These are phyloP conservation scores for Elongisporangium undulatum DNA, from an alignment of 352 stramenopile genomes.

Conservation along the genomic window DNA sequence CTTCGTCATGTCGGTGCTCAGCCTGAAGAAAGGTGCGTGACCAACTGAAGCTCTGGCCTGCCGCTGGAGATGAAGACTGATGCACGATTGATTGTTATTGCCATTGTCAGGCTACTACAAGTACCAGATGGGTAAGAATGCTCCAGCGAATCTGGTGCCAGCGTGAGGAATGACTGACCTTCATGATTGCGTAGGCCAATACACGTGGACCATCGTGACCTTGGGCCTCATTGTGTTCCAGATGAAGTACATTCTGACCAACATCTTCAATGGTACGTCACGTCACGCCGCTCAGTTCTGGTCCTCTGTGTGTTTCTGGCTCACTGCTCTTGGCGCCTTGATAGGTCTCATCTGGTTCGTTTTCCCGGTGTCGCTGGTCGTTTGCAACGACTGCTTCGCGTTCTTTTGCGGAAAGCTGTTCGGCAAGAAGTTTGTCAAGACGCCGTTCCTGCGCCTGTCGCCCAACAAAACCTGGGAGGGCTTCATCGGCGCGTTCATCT, in stretches of 20 bases:
- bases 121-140: constrained; percentile 88
- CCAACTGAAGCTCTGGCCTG: background rate
- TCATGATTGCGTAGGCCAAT: constrained; percentile 59
- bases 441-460: constrained; percentile 87
- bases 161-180: background rate
- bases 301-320: background rate
- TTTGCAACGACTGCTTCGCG: constrained; percentile 96
- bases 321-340: background rate
- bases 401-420: constrained; percentile 91
- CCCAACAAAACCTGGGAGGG: constrained; percentile 99
- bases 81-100: constrained; percentile 1
- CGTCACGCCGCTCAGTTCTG: constrained; percentile 3
- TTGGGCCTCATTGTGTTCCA: constrained; percentile 95
- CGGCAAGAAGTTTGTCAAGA: constrained; percentile 92
- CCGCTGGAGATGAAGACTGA: background rate
- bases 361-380: constrained; percentile 91
- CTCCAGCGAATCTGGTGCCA: background rate
- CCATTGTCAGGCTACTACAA: constrained; percentile 82
- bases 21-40: constrained; percentile 83
- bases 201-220: constrained; percentile 96
- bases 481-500: constrained; percentile 96
- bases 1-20: constrained; percentile 96
- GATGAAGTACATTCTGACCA: constrained; percentile 96
- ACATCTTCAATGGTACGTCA: constrained; percentile 90
- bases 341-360: constrained; percentile 94